phyloP scores from a whole-genome alignment of 1,284 basidiomycete genomes.

The Puccinia horiana region DNA sequence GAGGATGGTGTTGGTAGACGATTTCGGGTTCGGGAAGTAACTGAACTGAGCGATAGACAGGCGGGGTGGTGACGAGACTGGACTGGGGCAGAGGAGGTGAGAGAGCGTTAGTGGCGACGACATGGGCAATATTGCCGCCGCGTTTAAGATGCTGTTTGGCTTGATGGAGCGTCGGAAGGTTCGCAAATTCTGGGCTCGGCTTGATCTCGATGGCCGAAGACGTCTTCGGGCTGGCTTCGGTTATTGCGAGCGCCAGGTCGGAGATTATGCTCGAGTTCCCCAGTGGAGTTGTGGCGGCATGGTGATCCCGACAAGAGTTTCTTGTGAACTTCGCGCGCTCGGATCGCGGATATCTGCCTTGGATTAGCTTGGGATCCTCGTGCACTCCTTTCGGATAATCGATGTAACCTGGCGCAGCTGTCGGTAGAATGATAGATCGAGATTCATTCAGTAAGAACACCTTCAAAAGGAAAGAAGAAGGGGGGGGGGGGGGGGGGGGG shows the following conservation, averaged over 20 bases:
- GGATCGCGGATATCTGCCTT: background rate
- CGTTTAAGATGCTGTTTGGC: constrained; percentile 33
- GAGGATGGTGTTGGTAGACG: constrained; percentile 9
- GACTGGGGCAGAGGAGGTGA: background rate
- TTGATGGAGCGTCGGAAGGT: constrained; percentile 19
- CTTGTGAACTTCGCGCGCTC: constrained; percentile 18
- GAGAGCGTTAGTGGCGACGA: constrained; percentile 22
- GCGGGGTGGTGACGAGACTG: background rate
- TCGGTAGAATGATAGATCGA: background rate
- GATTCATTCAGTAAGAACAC: no score
- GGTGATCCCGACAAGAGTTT: constrained; percentile 34
- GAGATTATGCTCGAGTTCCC: constrained; percentile 16
- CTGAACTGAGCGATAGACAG: background rate
- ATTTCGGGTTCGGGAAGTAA: constrained; percentile 19
- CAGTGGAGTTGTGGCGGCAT: background rate
- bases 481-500: no score
- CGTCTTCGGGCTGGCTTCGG: background rate
- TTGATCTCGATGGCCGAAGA: background rate
- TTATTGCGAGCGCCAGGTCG: constrained; percentile 1
- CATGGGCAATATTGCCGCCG: constrained; percentile 40
- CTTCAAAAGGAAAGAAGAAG: background rate
- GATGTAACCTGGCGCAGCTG: constrained; percentile 40
- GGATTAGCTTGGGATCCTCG: constrained; percentile 13
- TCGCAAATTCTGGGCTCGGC: background rate
- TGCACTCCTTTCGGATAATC: constrained; percentile 42